These are phyloP conservation scores for Primulina eburnea DNA, from an alignment of 257 asterid genomes.

Conservation along the genomic window DNA sequence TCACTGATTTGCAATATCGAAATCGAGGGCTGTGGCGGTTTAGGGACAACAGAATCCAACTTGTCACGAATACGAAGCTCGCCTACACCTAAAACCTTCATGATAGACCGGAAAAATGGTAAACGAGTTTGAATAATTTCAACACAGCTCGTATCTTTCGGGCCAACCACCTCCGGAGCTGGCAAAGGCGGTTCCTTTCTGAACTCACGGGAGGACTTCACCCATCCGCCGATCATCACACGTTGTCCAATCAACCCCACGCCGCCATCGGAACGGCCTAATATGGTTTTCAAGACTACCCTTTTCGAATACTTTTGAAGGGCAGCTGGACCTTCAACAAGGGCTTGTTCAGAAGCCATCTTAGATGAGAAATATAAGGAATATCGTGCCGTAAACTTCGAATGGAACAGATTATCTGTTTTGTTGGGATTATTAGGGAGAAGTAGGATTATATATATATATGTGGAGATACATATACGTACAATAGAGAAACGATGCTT, in stretches of 20 bases:
- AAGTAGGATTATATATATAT: slow-evolving; percentile 26
- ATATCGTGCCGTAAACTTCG: not conserved
- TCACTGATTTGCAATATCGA: slow-evolving; percentile 63
- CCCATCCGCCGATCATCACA: slow-evolving; percentile 87
- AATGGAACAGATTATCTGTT: not conserved
- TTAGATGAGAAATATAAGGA: not conserved
- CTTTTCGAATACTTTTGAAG: slow-evolving; percentile 55
- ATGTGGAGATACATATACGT: not conserved
- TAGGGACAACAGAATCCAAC: slow-evolving; percentile 41
- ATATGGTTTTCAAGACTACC: slow-evolving; percentile 52
- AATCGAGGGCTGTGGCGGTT: slow-evolving; percentile 51
- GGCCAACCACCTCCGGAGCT: slow-evolving; percentile 26
- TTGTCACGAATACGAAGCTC: slow-evolving; percentile 50
- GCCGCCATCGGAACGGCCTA: slow-evolving; percentile 53
- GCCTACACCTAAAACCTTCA: slow-evolving; percentile 56
- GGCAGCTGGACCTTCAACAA: slow-evolving; percentile 32
- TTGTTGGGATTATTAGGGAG: slow-evolving; percentile 23
- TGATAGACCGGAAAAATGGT: slow-evolving; percentile 54
- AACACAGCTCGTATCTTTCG: slow-evolving; percentile 52
- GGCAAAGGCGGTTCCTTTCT: slow-evolving; percentile 34
- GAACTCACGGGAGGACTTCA: slow-evolving; percentile 69
- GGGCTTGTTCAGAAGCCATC: slow-evolving; percentile 55
- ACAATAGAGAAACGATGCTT: slow-evolving; percentile 38
- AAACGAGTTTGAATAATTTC: slow-evolving; percentile 60
- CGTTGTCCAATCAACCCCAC: slow-evolving; percentile 52